Evolutionary conservation across 768 basidiomycete genomes (phyloP).

Genomic region (Russula vinacea): DNA sequence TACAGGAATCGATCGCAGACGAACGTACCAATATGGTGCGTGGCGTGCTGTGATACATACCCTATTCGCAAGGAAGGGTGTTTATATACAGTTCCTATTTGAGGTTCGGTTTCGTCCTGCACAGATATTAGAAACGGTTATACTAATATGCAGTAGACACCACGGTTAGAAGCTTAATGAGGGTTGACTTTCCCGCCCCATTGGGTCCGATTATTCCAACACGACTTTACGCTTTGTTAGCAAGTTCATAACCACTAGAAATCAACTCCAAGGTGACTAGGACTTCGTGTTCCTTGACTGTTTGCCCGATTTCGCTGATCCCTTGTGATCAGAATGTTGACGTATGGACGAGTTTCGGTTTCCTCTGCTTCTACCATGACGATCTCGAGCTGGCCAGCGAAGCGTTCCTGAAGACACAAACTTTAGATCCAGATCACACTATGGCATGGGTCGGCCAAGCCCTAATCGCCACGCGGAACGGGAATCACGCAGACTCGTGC

Average conservation of each 20-base stretch:
- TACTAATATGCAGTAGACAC: slow-evolving; percentile 30
- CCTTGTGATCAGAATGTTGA: slow-evolving; percentile 51
- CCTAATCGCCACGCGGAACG: slow-evolving; percentile 59
- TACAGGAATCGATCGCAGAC: slow-evolving; percentile 19
- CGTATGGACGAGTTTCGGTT: slow-evolving; percentile 85
- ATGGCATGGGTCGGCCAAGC: slow-evolving; percentile 91
- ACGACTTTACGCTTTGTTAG: slow-evolving; percentile 51
- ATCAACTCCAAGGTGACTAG: slow-evolving; percentile 72
- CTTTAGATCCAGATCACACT: slow-evolving; percentile 86
- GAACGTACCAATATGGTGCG: slow-evolving; percentile 81
- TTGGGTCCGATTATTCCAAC: slow-evolving; percentile 92
- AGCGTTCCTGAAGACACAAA: slow-evolving; percentile 83
- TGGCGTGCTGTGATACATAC: slow-evolving; percentile 97
- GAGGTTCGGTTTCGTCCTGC: slow-evolving; percentile 87
- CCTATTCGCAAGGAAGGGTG: slow-evolving; percentile 92
- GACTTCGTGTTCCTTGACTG: slow-evolving; percentile 8
- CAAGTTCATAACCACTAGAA: slow-evolving; percentile 62
- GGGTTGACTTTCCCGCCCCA: slow-evolving; percentile 93
- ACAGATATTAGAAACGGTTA: slow-evolving; percentile 7
- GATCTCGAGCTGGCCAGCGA: slow-evolving; percentile 84
- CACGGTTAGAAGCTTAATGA: slow-evolving; percentile 90
- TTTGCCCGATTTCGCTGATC: slow-evolving; percentile 9
- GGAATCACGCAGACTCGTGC: slow-evolving; percentile 57
- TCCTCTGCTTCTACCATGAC: slow-evolving; percentile 76
- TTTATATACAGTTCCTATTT: slow-evolving; percentile 89